phyloP scores from a whole-genome alignment of 1,284 basidiomycete genomes.

The Austroboletus rostrupii region DNA sequence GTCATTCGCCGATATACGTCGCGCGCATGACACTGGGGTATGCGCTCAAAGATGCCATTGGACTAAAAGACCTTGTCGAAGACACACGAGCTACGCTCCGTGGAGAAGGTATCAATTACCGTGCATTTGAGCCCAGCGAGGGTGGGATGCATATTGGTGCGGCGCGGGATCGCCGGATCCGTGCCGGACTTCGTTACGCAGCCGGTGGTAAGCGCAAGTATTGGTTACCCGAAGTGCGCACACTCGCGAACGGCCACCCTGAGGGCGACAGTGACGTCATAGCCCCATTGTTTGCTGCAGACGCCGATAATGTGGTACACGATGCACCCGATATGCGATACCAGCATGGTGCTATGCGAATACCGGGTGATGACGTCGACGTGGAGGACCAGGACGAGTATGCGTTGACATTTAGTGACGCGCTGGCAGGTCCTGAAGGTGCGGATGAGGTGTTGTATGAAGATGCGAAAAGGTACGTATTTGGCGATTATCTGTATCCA shows the following conservation, averaged over 20 bases:
- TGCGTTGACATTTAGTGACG: slow-evolving; percentile 36
- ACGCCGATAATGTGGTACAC: slow-evolving; percentile 68
- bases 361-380: slow-evolving; percentile 21
- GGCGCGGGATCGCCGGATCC: slow-evolving; percentile 78
- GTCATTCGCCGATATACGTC: slow-evolving; percentile 42
- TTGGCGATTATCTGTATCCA: slow-evolving; percentile 92
- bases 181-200: slow-evolving; percentile 87
- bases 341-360: slow-evolving; percentile 10
- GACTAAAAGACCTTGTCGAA: slow-evolving; percentile 82
- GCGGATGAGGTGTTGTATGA: slow-evolving; percentile 70
- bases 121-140: slow-evolving; percentile 93
- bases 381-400: slow-evolving; percentile 44
- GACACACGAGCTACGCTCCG: slow-evolving; percentile 82
- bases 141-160: slow-evolving; percentile 86
- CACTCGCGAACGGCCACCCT: slow-evolving; percentile 30
- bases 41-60: slow-evolving; percentile 86
- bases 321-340: slow-evolving; percentile 52
- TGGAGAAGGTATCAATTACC: slow-evolving; percentile 91
- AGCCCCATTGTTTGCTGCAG: slow-evolving; percentile 69
- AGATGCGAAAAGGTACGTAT: slow-evolving; percentile 70
- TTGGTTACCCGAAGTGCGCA: slow-evolving; percentile 73
- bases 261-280: slow-evolving; percentile 52
- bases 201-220: slow-evolving; percentile 87
- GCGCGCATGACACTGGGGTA: slow-evolving; percentile 86
- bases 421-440: slow-evolving; percentile 54